These are phyloP conservation scores for Halenospora varia DNA, from an alignment of 495 filamentous ascomycete genomes.

Conservation along the genomic window DNA sequence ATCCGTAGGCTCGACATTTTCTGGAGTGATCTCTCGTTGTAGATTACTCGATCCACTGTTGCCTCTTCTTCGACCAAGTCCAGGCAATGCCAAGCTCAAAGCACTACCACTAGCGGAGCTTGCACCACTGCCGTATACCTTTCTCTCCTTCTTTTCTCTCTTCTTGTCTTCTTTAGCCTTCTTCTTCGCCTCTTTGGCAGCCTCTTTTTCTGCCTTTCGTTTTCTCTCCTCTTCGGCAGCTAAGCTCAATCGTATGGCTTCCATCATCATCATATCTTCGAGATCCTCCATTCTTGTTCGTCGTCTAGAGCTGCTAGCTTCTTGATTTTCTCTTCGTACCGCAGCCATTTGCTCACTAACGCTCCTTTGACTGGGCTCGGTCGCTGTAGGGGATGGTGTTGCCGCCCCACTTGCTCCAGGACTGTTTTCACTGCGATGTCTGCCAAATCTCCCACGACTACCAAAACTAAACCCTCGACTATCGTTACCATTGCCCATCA, in stretches of 20 bases:
- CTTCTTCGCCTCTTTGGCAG: slow-evolving; percentile 74
- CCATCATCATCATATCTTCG: slow-evolving; percentile 98
- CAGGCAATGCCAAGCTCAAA: slow-evolving; percentile 41
- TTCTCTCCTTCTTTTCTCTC: slow-evolving; percentile 50
- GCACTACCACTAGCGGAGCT: slow-evolving; percentile 49
- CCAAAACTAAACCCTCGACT: slow-evolving; percentile 33
- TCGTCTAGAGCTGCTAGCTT: slow-evolving; percentile 39
- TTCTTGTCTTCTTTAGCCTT: slow-evolving; percentile 81
- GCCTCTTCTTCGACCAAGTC: slow-evolving; percentile 46
- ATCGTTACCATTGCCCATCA: slow-evolving; percentile 61
- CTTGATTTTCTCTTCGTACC: slow-evolving; percentile 18
- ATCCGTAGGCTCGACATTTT: slow-evolving; percentile 31
- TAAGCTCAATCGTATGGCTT: slow-evolving; percentile 84
- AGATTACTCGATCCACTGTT: slow-evolving; percentile 50
- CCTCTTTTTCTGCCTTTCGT: slow-evolving; percentile 72
- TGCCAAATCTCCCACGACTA: slow-evolving; percentile 22
- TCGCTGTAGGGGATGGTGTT: slow-evolving; percentile 26
- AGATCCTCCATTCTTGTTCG: slow-evolving; percentile 75
- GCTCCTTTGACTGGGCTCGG: slow-evolving; percentile 21
- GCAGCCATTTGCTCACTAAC: slow-evolving; percentile 20
- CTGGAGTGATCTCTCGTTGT: slow-evolving; percentile 35
- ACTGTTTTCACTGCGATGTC: slow-evolving; percentile 21
- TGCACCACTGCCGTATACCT: slow-evolving; percentile 41
- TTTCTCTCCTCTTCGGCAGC: slow-evolving; percentile 87
- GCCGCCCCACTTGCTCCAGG: slow-evolving; percentile 26